Evolutionary conservation across 768 basidiomycete species (phyloP).

Genomic region (Psilocybe cubensis): DNA sequence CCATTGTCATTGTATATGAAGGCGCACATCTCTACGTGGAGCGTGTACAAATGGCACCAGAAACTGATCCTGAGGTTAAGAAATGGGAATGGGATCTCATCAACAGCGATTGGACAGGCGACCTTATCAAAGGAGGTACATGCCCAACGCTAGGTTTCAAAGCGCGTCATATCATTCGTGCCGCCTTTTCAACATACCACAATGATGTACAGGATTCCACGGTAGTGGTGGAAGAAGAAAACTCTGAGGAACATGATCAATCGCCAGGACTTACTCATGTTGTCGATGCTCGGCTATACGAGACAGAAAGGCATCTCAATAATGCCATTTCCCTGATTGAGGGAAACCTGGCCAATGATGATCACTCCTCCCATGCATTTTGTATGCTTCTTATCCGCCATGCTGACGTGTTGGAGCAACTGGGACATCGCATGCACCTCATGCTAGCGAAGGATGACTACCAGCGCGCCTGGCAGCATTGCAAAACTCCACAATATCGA

Average conservation of each 20-base stretch:
- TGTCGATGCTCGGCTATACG: constrained; percentile 58
- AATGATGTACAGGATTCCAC: constrained; percentile 56
- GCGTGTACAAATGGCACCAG: constrained; percentile 46
- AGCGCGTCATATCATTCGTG: constrained; percentile 63
- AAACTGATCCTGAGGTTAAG: constrained; percentile 53
- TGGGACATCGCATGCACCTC: constrained; percentile 52
- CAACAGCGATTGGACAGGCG: constrained; percentile 63
- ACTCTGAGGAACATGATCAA: constrained; percentile 27
- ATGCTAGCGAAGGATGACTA: constrained; percentile 60
- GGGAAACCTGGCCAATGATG: constrained; percentile 34
- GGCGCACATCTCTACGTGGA: constrained; percentile 69
- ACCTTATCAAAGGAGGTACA: constrained; percentile 61
- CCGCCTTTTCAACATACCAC: constrained; percentile 73
- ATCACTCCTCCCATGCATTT: constrained; percentile 52
- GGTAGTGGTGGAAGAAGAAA: constrained; percentile 34
- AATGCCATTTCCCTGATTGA: constrained; percentile 52
- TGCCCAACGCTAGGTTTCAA: constrained; percentile 67
- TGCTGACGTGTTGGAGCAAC: constrained; percentile 60
- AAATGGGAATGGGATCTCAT: constrained; percentile 74
- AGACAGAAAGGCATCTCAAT: constrained; percentile 56
- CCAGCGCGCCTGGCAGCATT: constrained; percentile 57
- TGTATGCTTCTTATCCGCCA: constrained; percentile 58
- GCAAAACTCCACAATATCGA: constrained; percentile 28
- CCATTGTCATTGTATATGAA: constrained; percentile 55
- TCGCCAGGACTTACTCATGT: constrained; percentile 36